Base-by-base conservation (phyloP, 129 eudicot genomes). In the Pulicaria dysenterica region DNA sequence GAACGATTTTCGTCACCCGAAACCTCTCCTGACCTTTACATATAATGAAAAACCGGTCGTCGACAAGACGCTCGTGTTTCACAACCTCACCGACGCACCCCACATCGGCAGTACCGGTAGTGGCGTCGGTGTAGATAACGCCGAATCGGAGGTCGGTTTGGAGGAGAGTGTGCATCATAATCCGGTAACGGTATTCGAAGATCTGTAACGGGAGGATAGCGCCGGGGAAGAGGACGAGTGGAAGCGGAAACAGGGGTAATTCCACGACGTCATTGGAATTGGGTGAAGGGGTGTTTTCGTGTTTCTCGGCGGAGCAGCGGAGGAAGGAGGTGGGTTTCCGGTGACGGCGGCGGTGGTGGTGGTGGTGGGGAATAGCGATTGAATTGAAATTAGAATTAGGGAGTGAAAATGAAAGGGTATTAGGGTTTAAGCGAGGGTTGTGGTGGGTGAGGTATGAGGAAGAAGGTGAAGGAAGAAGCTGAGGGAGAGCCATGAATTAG, bases 31-130 rank as follows among this genome's bases (percentile, higher is more conserved):
- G 97, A 4, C 97, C 97, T 59, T 92, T 92, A 7, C 97, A 92
- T 31, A 88, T 86, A 6, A 92, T 72, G 67, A 88, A 92, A 73
- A 92, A 92, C 0, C 97, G 78, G 63, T 92, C 97, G 31, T 92
- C 96, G 3, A 71, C 87, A 41, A 92, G 94, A 17, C 88, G 80
- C 67, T 92, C 97, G 87, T 91, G 97, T 74, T 88, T 91, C 14
- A 92, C 81, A 41, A 92, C 93, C 77, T 92, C 97, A 24, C 91
- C 97, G 14, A 92, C 96, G 89, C 97, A 92, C 40, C 97, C 97
- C 37, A 92, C 92, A 37, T 89, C 93, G 58, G 96, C 88, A 15
- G 91, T 81, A 15, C 93, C 93, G 61, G 97, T 65, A 54, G 92
- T 43, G 64, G 93, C 60, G 68, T 89, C 96, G 74, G 93, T 54